These are phyloP conservation scores for Hypoxylon sp. DNA, from an alignment of 2,329 filamentous ascomycete species.

Conservation along the genomic window DNA sequence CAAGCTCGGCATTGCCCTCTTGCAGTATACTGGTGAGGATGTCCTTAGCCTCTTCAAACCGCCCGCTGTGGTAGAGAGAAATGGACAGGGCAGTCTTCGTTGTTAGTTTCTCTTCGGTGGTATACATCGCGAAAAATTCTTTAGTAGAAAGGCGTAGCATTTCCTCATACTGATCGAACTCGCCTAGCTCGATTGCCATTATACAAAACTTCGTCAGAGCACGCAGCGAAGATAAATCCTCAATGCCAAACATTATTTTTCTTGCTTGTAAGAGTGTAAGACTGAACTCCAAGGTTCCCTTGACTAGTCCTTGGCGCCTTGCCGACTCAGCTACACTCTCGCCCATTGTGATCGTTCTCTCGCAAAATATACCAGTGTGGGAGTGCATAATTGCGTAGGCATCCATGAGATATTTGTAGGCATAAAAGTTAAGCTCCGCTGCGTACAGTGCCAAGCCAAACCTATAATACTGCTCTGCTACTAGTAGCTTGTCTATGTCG, in stretches of 20 bases:
- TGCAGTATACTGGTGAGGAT: not conserved
- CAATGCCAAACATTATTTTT: not conserved
- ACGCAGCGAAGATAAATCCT: not conserved
- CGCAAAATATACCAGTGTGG: not conserved
- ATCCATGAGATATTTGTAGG: not conserved
- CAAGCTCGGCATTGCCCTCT: not conserved
- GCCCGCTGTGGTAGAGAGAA: not conserved
- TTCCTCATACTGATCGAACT: not conserved
- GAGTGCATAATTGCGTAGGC: not conserved
- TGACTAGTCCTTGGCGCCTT: not conserved
- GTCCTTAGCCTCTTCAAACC: not conserved
- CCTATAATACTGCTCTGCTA: constrained; percentile 2
- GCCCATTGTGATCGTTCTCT: not conserved
- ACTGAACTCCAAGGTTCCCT: not conserved
- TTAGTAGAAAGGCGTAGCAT: not conserved
- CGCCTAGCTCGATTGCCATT: not conserved
- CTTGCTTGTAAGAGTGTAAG: not conserved
- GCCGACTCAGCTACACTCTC: not conserved
- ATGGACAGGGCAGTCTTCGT: constrained; percentile 1
- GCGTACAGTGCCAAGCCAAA: not conserved
- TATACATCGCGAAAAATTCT: not conserved
- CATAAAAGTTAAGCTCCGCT: not conserved
- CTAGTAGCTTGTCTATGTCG: not conserved
- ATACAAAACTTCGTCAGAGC: not conserved
- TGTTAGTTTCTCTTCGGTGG: not conserved